Evolutionary conservation across 129 eudicot genomes (phyloP).

Genomic region (Calendula officinalis): DNA sequence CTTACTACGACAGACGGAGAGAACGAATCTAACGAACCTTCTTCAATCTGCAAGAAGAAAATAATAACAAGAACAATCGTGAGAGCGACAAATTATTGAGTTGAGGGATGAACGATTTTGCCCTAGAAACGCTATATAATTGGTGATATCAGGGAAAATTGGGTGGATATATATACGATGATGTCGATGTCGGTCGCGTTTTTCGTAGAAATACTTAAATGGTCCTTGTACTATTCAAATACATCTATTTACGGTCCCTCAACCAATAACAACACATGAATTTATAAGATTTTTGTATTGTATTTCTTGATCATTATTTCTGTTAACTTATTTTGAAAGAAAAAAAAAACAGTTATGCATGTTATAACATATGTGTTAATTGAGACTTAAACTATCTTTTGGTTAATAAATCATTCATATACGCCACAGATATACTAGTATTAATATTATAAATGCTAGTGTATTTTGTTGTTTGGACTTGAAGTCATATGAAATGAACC

Average conservation of each 20-base stretch:
- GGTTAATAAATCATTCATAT: no score
- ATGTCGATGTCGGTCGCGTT: constrained; percentile 1
- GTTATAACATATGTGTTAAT: no score
- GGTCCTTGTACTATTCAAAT: neutral
- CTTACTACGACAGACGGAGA: constrained; percentile 11
- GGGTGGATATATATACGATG: neutral
- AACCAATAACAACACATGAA: neutral
- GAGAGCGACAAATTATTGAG: neutral
- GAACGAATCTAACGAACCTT: constrained; percentile 17
- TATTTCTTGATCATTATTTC: neutral
- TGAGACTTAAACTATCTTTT: no score
- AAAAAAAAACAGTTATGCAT: no score
- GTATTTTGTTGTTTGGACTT: no score
- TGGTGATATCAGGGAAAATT: neutral
- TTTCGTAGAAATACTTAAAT: neutral
- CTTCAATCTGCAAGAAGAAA: constrained; percentile 15
- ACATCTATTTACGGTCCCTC: constrained; percentile 9
- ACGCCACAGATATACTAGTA: no score
- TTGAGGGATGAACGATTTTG: constrained; percentile 13
- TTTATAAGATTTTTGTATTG: neutral
- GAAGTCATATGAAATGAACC: no score
- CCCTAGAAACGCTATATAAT: constrained; percentile 26
- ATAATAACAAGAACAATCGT: neutral
- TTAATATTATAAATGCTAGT: no score
- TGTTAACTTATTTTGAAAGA: no score